Percentiles rank a stretch among this genome's conserved stretches.
Conservation (phyloP, 2,329 filamentous ascomycete genomes). For the Truncatella angustata region DNA sequence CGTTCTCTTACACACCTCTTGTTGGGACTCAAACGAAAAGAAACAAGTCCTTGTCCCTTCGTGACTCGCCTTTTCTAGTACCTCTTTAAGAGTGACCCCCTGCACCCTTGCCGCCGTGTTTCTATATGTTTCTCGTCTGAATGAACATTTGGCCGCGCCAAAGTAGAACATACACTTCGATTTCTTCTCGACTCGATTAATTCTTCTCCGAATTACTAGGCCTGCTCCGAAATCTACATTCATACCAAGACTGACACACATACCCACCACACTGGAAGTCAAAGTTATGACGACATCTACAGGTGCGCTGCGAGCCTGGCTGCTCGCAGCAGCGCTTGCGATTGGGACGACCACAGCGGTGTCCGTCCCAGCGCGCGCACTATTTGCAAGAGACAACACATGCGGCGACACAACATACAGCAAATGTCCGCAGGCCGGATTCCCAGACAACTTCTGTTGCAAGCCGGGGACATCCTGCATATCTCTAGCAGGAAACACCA, state of each 20-base stretch:
- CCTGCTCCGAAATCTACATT: not conserved
- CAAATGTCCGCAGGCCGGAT: conserved; percentile 49
- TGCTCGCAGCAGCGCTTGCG: conserved; percentile 35
- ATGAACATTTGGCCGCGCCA: not conserved
- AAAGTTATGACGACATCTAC: conserved; percentile 27
- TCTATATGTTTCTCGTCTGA: conserved; percentile 4
- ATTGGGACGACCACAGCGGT: conserved; percentile 35
- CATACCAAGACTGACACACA: conserved; percentile 1
- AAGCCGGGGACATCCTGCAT: conserved; percentile 52
- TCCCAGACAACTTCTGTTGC: conserved; percentile 70
- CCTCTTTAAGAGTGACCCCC: conserved; percentile 18
- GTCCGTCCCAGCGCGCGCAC: conserved; percentile 30
- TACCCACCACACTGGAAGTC: not conserved
- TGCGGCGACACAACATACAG: conserved; percentile 48
- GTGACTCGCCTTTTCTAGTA: conserved; percentile 20
- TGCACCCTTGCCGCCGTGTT: conserved; percentile 4
- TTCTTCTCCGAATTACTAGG: not conserved
- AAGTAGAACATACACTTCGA: not conserved
- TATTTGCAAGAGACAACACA: conserved; percentile 44
- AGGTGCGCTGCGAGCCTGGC: conserved; percentile 31
- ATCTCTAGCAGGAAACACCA: conserved; percentile 61
- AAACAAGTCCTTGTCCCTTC: conserved; percentile 24
- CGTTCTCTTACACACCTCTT: conserved; percentile 14
- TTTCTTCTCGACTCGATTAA: not conserved
- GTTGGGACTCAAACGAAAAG: conserved; percentile 15